Percentiles rank a stretch among this genome's conserved stretches.
phyloP scores from a whole-genome alignment of 306 rosid genomes.

The Carpinus viminea region DNA sequence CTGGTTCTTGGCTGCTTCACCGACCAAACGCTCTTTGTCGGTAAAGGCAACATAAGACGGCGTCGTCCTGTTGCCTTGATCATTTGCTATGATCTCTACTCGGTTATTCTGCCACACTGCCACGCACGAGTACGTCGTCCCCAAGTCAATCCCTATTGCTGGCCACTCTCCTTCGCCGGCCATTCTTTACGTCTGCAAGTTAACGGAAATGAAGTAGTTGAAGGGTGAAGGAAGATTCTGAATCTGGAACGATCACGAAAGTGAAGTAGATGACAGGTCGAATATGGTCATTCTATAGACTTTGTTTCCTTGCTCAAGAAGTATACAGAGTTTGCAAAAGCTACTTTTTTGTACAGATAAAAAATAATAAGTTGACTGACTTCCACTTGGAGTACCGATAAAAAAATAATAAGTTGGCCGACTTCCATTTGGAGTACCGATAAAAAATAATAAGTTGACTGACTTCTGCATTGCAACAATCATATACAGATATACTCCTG shows the following conservation, averaged over 20 bases:
- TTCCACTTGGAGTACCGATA: too few species aligned
- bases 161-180: not conserved
- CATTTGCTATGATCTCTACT: not conserved
- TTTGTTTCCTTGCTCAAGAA: too few species aligned
- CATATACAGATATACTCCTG: not conserved
- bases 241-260: too few species aligned
- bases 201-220: not conserved
- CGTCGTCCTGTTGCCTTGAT: not conserved
- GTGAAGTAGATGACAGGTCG: too few species aligned
- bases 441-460: too few species aligned
- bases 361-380: too few species aligned
- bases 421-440: too few species aligned
- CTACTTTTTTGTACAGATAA: too few species aligned
- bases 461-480: not conserved
- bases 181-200: not conserved
- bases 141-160: not conserved
- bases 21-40: not conserved
- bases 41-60: not conserved
- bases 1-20: not conserved
- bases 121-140: slow-evolving; percentile 1
- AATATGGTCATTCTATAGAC: too few species aligned
- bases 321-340: too few species aligned
- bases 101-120: not conserved
- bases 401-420: too few species aligned
- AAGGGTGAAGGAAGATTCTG: not conserved